Evolutionary conservation across 2,329 filamentous ascomycete genomes (phyloP), one percentile per base, ranked within the genome.

Genomic region (Penicillium decumbens): DNA sequence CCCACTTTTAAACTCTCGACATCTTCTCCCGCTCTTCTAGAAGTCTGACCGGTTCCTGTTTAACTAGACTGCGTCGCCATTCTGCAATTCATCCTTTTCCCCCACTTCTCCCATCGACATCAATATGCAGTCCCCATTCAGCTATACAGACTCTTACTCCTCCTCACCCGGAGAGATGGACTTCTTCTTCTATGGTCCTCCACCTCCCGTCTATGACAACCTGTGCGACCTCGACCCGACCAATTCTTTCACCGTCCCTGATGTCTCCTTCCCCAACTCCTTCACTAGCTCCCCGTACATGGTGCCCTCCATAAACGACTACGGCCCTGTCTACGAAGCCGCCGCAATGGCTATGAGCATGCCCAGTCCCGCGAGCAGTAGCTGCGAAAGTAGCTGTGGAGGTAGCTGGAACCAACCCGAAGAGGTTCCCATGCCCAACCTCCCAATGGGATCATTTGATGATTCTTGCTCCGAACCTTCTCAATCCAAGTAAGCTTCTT

Each of bases 271-370:
- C 38, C 13, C 38, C 12, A 40, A 57, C 47, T 43, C 45, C 27
- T 52, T 61, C 39, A 61, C 59, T 24, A 60, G 56, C 45, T 55
- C 54, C 1, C 59, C 59, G 2, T 61, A 59, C 33, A 46, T 52
- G 43, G 54, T 56, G 43, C 42, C 50, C 13, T 15, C 48, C 10
- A 40, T 51, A n/a, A 37, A 45, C 1, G 57, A 59, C 5, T 45
- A 51, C 27, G 25, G 33, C 12, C 20, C 45, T 13, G 44, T 65
- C 45, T 65, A 60, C 41, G 53, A 63, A 24, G 54, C 57, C 7
- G 52, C 54, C 4, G 43, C 50, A 30, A 62, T 65, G 56, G 53
- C 59, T 6, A 62, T 59, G 4, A 61, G 63, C 39, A 55, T 64
- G 29, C 51, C 59, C 20, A 60, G 58, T 47, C 46, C 51, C 6